Evolutionary conservation across 768 basidiomycete genomes (phyloP).

Genomic region (Tulasnella sp.): DNA sequence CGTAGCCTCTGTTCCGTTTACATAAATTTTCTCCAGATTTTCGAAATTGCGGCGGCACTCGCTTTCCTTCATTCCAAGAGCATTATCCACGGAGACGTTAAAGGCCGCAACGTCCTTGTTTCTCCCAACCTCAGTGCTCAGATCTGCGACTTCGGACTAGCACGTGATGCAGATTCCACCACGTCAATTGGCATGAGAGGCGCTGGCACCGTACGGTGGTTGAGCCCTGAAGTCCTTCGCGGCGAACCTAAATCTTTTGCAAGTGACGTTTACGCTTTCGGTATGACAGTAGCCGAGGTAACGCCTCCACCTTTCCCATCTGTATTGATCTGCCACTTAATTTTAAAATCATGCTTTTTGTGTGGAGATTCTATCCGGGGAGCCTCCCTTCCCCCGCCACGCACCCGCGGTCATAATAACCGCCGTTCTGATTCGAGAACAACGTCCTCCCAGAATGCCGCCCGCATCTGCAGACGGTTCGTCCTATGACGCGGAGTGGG

Average conservation of each 20-base stretch:
- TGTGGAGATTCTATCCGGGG: not conserved
- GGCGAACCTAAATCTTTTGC: not conserved
- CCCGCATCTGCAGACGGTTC: not conserved
- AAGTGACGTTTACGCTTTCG: conserved; percentile 8
- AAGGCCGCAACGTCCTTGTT: not conserved
- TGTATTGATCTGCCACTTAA: not conserved
- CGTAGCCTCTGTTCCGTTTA: no score
- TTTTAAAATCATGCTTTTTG: not conserved
- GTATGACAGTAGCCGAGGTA: conserved; percentile 6
- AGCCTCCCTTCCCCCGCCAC: not conserved
- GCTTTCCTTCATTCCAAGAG: not conserved
- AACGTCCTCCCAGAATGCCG: not conserved
- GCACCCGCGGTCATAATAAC: not conserved
- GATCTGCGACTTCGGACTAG: conserved; percentile 10
- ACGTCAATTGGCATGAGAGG: conserved; percentile 8
- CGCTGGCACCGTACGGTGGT: not conserved
- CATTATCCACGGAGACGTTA: not conserved
- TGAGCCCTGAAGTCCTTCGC: not conserved
- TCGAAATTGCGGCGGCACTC: not conserved
- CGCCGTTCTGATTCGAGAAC: not conserved
- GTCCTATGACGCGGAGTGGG: no score
- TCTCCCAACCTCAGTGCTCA: not conserved
- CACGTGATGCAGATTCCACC: not conserved
- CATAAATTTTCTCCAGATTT: not conserved
- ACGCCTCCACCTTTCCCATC: not conserved